Evolutionary conservation across 2,329 filamentous ascomycete genomes (phyloP), one percentile per base, ranked within the genome.

Genomic region (Clarireedia hainanense): DNA sequence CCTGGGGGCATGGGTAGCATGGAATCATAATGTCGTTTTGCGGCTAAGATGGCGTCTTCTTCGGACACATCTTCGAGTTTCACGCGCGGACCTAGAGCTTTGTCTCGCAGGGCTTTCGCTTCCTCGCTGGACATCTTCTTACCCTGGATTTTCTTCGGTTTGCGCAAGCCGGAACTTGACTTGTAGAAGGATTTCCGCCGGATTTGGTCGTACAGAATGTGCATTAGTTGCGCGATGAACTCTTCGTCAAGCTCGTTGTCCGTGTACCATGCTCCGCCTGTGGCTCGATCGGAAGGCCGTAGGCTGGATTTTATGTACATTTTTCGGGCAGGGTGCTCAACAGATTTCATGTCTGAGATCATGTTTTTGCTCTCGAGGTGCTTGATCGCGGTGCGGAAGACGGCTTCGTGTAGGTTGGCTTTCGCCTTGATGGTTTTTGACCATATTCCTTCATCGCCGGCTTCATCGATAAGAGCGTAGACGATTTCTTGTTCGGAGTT

Each of bases 231-330:
- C 56, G 88, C 84, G 64, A 97, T 91, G 69, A 99, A 89, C 57
- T 87, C 88, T 61, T 88, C 85, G 71, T 99, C 94, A 12, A 97
- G 80, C 61, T 91, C 88, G 52, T 90, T 89, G 60, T 96, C 91
- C 6, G 89, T 91, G 70, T 94, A 96, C 89, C 92, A 99, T 7
- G 90, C 88, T 1, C 94, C 94, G 48, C 94, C 94, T 0, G 91
- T 95, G 47, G 95, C 89, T 59, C 94, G 88, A 60, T 96, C 91
- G 53, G 86, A 89, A 0, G 94, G 92, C 10, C 84, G 83, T 58
- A 99, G 80, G 60, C 86, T 85, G 53, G 86, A 83, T 67, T 96
- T 85, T 79, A 99, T 95, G 77, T 94, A 99, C 80, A 95, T 96
- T 74, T 95, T 96, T 69, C 94, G 88, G 63, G 86, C 88, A 27